These are phyloP conservation scores for Paraphoma chrysanthemicola DNA, from an alignment of 2,329 filamentous ascomycete genomes.

Conservation along the genomic window DNA sequence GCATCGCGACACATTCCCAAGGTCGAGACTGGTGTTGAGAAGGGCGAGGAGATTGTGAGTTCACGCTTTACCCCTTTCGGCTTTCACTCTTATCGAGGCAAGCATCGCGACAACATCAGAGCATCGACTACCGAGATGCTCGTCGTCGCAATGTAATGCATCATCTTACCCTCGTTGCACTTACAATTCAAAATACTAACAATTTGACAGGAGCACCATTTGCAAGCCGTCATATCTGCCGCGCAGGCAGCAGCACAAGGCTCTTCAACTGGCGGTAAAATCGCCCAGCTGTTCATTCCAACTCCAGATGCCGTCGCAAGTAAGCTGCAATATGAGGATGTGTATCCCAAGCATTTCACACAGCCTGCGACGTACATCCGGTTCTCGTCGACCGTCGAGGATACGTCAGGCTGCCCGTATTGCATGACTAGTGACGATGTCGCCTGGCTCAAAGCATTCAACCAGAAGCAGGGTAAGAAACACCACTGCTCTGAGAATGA, in stretches of 20 bases:
- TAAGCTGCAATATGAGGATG: constrained; percentile 81
- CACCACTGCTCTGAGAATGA: constrained; percentile 82
- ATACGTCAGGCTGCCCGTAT: constrained; percentile 89
- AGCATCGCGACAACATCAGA: background rate
- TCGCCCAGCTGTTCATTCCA: constrained; percentile 70
- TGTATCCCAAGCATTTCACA: constrained; percentile 81
- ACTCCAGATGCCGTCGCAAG: constrained; percentile 70
- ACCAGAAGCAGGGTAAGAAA: constrained; percentile 71
- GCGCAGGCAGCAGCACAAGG: constrained; percentile 62
- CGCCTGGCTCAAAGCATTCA: constrained; percentile 82
- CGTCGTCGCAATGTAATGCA: constrained; percentile 1
- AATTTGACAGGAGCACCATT: constrained; percentile 81
- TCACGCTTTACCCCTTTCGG: constrained; percentile 40
- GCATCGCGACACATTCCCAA: constrained; percentile 80
- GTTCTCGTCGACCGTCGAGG: constrained; percentile 97
- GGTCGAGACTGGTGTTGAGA: constrained; percentile 95
- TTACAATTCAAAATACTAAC: constrained; percentile 23
- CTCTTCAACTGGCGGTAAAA: constrained; percentile 58
- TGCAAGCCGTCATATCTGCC: constrained; percentile 81
- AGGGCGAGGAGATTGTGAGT: constrained; percentile 96
- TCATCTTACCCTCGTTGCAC: constrained; percentile 17
- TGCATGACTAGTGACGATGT: constrained; percentile 94
- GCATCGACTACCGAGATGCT: background rate
- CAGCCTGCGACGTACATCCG: constrained; percentile 94
- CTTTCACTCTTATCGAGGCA: constrained; percentile 17